Base-by-base conservation (phyloP, 2,329 filamentous ascomycete species). In the Talaromyces sp. region DNA sequence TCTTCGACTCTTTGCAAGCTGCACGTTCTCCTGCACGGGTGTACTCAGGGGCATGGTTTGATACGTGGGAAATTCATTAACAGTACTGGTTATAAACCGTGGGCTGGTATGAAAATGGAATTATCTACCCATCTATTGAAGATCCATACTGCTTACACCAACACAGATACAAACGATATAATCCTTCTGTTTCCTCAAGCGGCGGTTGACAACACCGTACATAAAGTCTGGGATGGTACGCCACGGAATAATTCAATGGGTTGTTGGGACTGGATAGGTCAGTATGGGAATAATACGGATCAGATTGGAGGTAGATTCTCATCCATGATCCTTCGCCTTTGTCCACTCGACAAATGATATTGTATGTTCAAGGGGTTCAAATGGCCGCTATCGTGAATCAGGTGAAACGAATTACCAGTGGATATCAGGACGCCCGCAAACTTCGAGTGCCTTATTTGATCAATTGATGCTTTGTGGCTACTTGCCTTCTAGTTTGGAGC, bases 321-420 rank as follows among this genome's bases (percentile, higher is more conserved):
- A 0, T 8, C 3, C 8, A 25, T 5, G 22, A n/a, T 11, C 22
- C 2, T 51, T 27, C 2, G 5, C 22, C 29, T 17, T 15, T 25
- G 5, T 51, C 19, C 2, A 17, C 13, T 25, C 17, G 7, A 38
- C 5, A 38, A 29, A 31, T 25, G 4, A 29, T 2, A 13, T 5
- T 62, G 1, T 5, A 8, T 17, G 0, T 29, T 27, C 10, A 40
- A 67, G 68, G 68, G 2, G 66, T 64, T 6, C 69, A 70, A 63
- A 70, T 70, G 63, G 65, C 22, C n/a, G 69, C 68, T 5, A 65
- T 67, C 25, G 53, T 69, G n/a, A 70, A 68, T 22, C 68, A 68
- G 45, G 66, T 69, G 6, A 66, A 66, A 22, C 49, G 61, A n/a
- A 67, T 70, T 19, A 47, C 64, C 3, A 69, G 68, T n/a, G 65